Evolutionary conservation across 1,139 yeast species (phyloP).

Genomic region (Pichia sp.): DNA sequence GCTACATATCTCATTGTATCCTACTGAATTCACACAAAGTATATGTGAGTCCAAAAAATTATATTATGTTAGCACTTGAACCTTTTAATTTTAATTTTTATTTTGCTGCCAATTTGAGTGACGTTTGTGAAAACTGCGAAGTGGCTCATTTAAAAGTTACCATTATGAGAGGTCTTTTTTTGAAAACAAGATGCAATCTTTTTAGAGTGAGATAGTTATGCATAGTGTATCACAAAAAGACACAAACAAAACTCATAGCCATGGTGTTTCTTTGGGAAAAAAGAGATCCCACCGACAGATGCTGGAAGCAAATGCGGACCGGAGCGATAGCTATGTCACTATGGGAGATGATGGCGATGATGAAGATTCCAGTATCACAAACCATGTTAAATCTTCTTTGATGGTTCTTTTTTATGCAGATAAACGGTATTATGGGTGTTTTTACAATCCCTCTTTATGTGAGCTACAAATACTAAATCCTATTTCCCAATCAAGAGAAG

Average conservation of each 20-base stretch:
- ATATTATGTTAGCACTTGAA: not conserved
- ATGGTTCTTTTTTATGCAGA: slow-evolving; percentile 1
- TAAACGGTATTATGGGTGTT: slow-evolving; percentile 3
- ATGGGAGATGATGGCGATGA: not conserved
- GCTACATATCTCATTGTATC: no score
- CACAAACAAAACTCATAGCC: no score
- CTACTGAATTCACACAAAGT: no score
- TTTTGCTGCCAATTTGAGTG: no score
- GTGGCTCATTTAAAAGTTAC: not conserved
- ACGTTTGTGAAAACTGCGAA: not conserved
- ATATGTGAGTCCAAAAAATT: no score
- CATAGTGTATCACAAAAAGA: no score
- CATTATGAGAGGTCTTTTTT: no score
- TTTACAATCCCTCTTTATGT: slow-evolving; percentile 1
- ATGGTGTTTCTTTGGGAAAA: not conserved
- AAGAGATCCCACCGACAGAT: not conserved
- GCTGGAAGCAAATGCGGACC: not conserved
- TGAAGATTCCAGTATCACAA: slow-evolving; percentile 2
- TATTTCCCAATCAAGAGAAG: slow-evolving; percentile 4
- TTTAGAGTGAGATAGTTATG: no score
- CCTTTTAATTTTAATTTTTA: not conserved
- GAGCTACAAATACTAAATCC: slow-evolving; percentile 10
- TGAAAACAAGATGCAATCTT: no score
- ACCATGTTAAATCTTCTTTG: slow-evolving; percentile 1
- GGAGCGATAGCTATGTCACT: no score